A percentile compares a stretch with the other conserved stretches of the same genome.
These are phyloP conservation scores for Atkinsonella texensis DNA, from an alignment of 2,329 filamentous ascomycete genomes.

Conservation along the genomic window DNA sequence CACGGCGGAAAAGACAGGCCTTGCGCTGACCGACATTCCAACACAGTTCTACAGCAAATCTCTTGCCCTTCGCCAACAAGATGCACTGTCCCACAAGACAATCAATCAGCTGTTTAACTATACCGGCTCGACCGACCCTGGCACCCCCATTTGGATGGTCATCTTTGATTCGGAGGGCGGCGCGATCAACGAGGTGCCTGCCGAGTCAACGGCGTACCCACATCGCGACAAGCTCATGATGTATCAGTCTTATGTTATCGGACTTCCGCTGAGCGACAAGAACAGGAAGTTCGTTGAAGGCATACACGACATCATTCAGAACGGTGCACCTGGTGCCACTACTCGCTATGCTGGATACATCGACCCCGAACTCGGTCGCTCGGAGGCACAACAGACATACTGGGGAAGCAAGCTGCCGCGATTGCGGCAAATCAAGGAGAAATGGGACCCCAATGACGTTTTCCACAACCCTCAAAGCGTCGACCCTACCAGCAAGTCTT, in stretches of 20 bases:
- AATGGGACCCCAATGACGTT: constrained; percentile 39
- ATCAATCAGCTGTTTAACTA: constrained; percentile 41
- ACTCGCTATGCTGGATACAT: constrained; percentile 54
- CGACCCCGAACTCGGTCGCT: constrained; percentile 34
- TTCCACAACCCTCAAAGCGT: constrained; percentile 50
- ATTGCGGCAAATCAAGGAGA: constrained; percentile 37
- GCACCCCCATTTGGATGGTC: constrained; percentile 45
- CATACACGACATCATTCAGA: constrained; percentile 33
- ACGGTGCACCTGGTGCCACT: constrained; percentile 24
- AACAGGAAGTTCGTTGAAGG: constrained; percentile 39
- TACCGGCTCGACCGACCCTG: constrained; percentile 35
- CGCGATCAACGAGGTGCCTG: constrained; percentile 42
- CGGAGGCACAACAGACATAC: constrained; percentile 35
- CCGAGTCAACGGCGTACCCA: constrained; percentile 46
- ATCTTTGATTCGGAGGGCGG: constrained; percentile 53
- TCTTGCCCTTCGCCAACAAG: constrained; percentile 37
- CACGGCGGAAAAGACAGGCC: constrained; percentile 34
- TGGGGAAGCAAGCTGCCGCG: constrained; percentile 40
- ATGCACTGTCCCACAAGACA: constrained; percentile 31
- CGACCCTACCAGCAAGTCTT: constrained; percentile 5
- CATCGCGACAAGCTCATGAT: constrained; percentile 54
- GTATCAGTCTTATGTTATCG: constrained; percentile 49
- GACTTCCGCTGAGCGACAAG: constrained; percentile 30
- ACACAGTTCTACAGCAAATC: constrained; percentile 46
- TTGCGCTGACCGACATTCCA: constrained; percentile 34